These are phyloP conservation scores for Naematelia aurantialba DNA, from an alignment of 768 basidiomycete species.

Conservation along the genomic window DNA sequence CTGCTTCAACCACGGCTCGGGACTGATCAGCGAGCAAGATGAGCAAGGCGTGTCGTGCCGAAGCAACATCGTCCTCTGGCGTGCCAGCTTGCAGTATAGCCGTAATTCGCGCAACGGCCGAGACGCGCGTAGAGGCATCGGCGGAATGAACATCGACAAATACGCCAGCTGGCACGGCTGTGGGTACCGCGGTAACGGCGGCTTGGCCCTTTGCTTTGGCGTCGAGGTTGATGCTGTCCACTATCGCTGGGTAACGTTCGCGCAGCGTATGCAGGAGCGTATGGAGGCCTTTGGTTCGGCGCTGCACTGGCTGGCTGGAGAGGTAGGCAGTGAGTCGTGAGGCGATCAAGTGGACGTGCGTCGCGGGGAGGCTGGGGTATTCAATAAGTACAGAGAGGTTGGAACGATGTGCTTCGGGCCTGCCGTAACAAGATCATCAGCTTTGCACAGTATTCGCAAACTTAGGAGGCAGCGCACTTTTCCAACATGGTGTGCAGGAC, in stretches of 20 bases:
- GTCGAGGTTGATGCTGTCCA: slow-evolving; percentile 23
- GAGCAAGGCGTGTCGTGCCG: slow-evolving; percentile 63
- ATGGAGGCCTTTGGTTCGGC: slow-evolving; percentile 11
- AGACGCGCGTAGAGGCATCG: slow-evolving; percentile 60
- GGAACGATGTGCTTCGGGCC: slow-evolving; percentile 2
- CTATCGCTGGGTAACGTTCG: slow-evolving; percentile 32
- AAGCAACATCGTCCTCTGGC: slow-evolving; percentile 11
- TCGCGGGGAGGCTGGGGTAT: slow-evolving; percentile 16
- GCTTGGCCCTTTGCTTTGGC: slow-evolving; percentile 5
- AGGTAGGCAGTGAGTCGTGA: slow-evolving; percentile 10
- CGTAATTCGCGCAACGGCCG: slow-evolving; percentile 62
- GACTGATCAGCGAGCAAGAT: slow-evolving; percentile 68
- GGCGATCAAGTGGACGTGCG: slow-evolving; percentile 17
- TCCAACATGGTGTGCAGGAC: slow-evolving; percentile 15
- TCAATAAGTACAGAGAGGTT: slow-evolving; percentile 7
- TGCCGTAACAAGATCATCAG: slow-evolving; percentile 13
- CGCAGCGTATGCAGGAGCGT: slow-evolving; percentile 22
- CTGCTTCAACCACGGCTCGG: slow-evolving; percentile 59
- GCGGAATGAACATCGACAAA: slow-evolving; percentile 54
- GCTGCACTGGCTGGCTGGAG: slow-evolving; percentile 5
- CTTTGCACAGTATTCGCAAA: not conserved
- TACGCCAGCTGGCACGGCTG: slow-evolving; percentile 10
- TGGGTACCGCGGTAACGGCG: not conserved
- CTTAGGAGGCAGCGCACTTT: slow-evolving; percentile 13
- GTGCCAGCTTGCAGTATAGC: slow-evolving; percentile 15